Conservation (phyloP, 805 yeast genomes). For the Millerozyma miso region DNA sequence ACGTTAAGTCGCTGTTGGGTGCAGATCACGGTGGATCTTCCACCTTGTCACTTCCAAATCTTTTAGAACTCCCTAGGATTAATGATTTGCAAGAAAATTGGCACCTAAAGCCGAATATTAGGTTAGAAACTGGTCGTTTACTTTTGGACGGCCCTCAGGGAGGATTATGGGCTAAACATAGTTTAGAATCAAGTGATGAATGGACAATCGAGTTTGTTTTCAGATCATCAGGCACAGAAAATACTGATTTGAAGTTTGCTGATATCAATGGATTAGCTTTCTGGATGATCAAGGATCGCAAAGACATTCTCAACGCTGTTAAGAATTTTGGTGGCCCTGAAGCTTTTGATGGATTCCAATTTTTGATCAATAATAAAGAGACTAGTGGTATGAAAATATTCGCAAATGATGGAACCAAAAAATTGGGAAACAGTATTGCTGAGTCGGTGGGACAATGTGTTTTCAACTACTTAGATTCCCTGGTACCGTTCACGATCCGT, state of each 20-base stretch:
- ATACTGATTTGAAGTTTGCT: slow-evolving; percentile 19
- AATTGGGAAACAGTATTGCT: slow-evolving; percentile 22
- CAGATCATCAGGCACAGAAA: slow-evolving; percentile 50
- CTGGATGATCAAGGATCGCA: slow-evolving; percentile 42
- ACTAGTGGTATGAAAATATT: slow-evolving; percentile 55
- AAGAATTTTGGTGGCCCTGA: slow-evolving; percentile 51
- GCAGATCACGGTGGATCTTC: slow-evolving; percentile 14
- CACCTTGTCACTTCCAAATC: slow-evolving; percentile 31
- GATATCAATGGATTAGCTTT: slow-evolving; percentile 54
- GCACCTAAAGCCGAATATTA: slow-evolving; percentile 58
- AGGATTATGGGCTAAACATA: slow-evolving; percentile 18
- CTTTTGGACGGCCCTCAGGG: slow-evolving; percentile 12
- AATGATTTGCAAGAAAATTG: slow-evolving; percentile 25
- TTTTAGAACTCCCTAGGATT: slow-evolving; percentile 21
- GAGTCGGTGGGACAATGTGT: slow-evolving; percentile 52
- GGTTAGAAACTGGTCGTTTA: slow-evolving; percentile 73
- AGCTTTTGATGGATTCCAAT: slow-evolving; percentile 59
- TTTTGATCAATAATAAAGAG: slow-evolving; percentile 49
- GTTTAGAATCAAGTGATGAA: slow-evolving; percentile 21
- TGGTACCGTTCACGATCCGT: slow-evolving; percentile 68
- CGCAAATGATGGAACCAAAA: slow-evolving; percentile 53
- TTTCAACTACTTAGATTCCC: slow-evolving; percentile 60
- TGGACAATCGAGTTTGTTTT: slow-evolving; percentile 62
- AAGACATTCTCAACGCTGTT: slow-evolving; percentile 9
- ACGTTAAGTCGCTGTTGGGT: slow-evolving; percentile 1